Evolutionary conservation across 768 basidiomycete genomes (phyloP).

Genomic region (Brasilioporus rufonigricans): DNA sequence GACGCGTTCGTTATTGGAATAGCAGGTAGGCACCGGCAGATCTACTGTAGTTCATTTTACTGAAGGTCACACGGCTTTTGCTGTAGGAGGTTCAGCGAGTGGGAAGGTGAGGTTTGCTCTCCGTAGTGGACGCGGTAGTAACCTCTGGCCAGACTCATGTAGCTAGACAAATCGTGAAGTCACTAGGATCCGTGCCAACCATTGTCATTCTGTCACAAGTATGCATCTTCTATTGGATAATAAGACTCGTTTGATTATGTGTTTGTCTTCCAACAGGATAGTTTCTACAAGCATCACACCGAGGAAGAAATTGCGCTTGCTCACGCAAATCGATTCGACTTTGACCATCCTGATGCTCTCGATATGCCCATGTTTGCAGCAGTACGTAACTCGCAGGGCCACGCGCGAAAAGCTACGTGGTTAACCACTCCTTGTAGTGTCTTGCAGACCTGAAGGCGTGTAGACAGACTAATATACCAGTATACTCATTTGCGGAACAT

Average conservation of each 20-base stretch:
- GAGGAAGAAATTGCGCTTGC: conserved; percentile 82
- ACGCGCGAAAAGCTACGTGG: neutral
- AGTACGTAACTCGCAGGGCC: conserved; percentile 41
- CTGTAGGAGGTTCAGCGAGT: conserved; percentile 77
- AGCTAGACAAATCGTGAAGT: conserved; percentile 74
- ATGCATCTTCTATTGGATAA: conserved; percentile 4
- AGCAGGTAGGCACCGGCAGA: conserved; percentile 58
- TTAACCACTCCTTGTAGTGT: conserved; percentile 49
- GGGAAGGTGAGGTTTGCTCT: conserved; percentile 61
- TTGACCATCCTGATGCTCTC: conserved; percentile 91
- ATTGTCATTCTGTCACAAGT: conserved; percentile 92
- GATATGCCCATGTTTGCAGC: conserved; percentile 85
- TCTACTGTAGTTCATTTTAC: neutral
- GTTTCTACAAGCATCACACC: conserved; percentile 85
- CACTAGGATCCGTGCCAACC: conserved; percentile 80
- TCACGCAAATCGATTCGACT: conserved; percentile 75
- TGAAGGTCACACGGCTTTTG: neutral
- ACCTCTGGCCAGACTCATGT: conserved; percentile 66
- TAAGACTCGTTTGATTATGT: neutral
- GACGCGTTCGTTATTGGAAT: conserved; percentile 85
- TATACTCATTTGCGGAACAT: conserved; percentile 92
- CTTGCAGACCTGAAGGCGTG: conserved; percentile 82
- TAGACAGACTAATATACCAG: conserved; percentile 82
- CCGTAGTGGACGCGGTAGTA: neutral
- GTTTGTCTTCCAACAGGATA: conserved; percentile 55